Base-by-base conservation (phyloP, 306 rosid genomes). In the Calophaca sinica region DNA sequence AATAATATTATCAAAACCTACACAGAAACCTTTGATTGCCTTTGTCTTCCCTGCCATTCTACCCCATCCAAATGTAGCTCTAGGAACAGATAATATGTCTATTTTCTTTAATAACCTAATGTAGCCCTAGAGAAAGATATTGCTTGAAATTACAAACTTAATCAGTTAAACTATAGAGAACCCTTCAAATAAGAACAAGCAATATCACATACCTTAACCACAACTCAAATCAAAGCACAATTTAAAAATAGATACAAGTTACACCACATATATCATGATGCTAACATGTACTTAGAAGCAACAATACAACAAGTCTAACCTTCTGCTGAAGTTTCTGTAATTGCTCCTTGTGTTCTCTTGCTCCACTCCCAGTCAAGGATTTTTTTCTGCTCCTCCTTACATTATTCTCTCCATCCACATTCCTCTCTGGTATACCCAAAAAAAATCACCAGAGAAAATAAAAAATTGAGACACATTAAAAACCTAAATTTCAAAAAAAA, bases 281-380 rank as follows among this genome's bases (percentile, higher is more conserved):
- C 26, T 77, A 31, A 51, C 4, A 75, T 15, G 63, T 31, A 49
- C 31, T 20, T 13, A 10, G 52, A 58, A 78, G 36, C 53, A 55
- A 15, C 12, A 44, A 44, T 2, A 53, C 15, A 28, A 50, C 13
- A 62, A 68, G 5, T 38, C 26, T 36, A 76, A 91, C 97, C 97
- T 94, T 89, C 53, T 88, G 74, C 31, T 72, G 78, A 50, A 91
- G 98, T 62, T 87, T 87, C 69, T 88, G 81, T 11, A 89, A 80
- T 35, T 91, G 94, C 49, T 86, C 91, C 73, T 81, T 85, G 55
- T 94, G 96, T 81, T 86, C 88, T 75, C 46, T 87, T 9, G 91
- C 96, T 79, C 69, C 84, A 51, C 78, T 79, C 38, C 2, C 67
- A 76, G 84, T 26, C 70, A 61, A 62, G 6, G 91, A 66, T 32